Evolutionary conservation across 352 stramenopile genomes (phyloP), one percentile per base, ranked within the genome.

Genomic region (Pythium coloratum): DNA sequence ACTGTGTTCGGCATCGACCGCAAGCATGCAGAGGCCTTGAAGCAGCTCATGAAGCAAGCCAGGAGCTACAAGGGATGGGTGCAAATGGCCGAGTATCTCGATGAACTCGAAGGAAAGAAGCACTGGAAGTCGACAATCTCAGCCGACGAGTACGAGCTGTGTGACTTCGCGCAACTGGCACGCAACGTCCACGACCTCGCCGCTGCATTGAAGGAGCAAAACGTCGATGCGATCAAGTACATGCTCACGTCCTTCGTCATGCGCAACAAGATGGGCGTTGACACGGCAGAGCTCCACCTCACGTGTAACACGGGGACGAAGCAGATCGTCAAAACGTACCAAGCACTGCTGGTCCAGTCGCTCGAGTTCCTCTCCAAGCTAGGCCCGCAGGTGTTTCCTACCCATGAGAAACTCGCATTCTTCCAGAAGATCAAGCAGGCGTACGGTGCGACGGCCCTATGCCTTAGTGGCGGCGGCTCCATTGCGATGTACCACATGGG

Each of bases 401-500:
- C 64, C 5, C 51, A 65, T 1, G 76, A 92, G 42, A 91, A 87
- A 54, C 33, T 68, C 32, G 51, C 55, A 1, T 91, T 88, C 44
- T 90, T 94, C 62, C 58, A 76, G 6, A 75, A 77, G 28, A 71
- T 88, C 34, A 85, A 89, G 59, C 76, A 89, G n/a, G 87, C 95
- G 59, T 92, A 97, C 58, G 94, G 94, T 0, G 83, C 85, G 6
- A 97, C 94, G 5, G 94, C 92, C 14, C 72, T 99, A 14, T 97
- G 95, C 76, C 75, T 98, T 9, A 96, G 82, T 13, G 95, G 94
- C 50, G 95, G 94, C 16, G 94, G 94, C n/a, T 86, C 67, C 64
- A 95, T 92, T 64, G 88, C 91, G 1, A 98, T 99, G 93, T 98
- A 98, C 67, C 95, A 98, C 78, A 85, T 97, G 66, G 95, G 95